Evolutionary conservation across 176 grass and related monocot genomes (phyloP).

Genomic region (Zizania latifolia): DNA sequence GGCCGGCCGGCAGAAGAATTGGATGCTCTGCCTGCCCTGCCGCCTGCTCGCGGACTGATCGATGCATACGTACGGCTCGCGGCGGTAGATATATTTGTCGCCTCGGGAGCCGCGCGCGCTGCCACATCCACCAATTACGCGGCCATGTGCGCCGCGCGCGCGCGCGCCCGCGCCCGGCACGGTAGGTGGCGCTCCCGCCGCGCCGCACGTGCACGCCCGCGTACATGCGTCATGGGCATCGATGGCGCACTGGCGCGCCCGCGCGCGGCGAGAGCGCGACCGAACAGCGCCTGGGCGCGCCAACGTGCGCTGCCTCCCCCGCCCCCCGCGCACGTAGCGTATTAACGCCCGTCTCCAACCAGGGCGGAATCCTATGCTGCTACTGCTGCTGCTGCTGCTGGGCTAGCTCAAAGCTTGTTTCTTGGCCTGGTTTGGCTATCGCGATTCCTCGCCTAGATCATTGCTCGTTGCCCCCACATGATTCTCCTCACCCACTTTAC

Average conservation of each 20-base stretch:
- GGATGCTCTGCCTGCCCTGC: not conserved
- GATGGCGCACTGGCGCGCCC: too few relatives aligned
- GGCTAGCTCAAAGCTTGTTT: not conserved
- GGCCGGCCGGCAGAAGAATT: too few relatives aligned
- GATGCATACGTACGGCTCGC: not conserved
- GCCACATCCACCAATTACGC: not conserved
- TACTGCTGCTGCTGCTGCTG: not conserved
- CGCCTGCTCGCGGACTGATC: too few relatives aligned
- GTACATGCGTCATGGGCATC: too few relatives aligned
- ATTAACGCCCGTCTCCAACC: not conserved
- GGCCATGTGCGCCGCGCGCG: not conserved
- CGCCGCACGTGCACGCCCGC: too few relatives aligned
- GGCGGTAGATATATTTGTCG: too few relatives aligned
- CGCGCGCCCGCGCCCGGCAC: too few relatives aligned
- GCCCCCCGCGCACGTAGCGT: not conserved
- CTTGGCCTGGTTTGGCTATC: not conserved
- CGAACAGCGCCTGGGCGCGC: not conserved
- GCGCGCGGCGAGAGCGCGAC: not conserved
- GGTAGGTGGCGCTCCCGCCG: too few relatives aligned
- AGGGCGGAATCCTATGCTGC: conserved; percentile 25
- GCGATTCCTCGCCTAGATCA: not conserved
- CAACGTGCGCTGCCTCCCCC: conserved; percentile 43
- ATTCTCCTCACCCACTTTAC: not conserved
- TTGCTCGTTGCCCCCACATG: not conserved
- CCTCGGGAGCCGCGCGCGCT: too few relatives aligned